Base-by-base conservation (phyloP, 176 grass and related monocot genomes). In the Oryza brachyantha region DNA sequence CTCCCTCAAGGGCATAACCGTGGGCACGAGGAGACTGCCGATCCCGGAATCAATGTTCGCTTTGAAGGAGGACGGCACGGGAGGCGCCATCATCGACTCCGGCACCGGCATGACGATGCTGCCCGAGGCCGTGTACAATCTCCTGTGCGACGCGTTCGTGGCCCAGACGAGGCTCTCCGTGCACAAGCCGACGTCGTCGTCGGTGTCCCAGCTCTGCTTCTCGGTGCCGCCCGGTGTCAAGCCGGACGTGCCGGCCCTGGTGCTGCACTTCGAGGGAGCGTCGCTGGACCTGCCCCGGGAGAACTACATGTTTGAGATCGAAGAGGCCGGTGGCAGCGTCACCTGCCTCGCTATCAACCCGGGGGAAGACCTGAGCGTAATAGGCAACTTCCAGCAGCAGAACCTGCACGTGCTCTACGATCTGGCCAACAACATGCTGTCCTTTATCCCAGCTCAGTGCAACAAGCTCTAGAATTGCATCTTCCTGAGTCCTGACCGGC, bases 371-470 rank as follows among this genome's bases (percentile, higher is more conserved):
- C 17, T 72, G 29, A 72, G 81, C 3, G 46, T 92, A 3, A 75
- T 96, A 17, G 89, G 93, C 37, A 92, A 90, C 77, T 90, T 78
- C n/a, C 93, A 96, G 38, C 89, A 96, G 62, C 89, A 96, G 50
- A 90, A 90, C 64, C 54, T 90, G 67, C 83, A 92, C 32, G 84
- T 96, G 5, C 76, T 96, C 14, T 90, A 88, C 68, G 87, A 92
- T 74, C 61, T 90, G 70, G 63, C 60, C 34, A 74, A 73, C 10
- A 67, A 81, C 48, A 70, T 17, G 66, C 21, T 90, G 39, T 90
- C 87, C 0, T 92, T 92, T 17, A 70, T 79, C 13, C 89, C 81
- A 21, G 75, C 84, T 22, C 78, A 31, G 21, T 90, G 93, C 29
- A 54, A 86, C 76, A 50, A 13, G 46, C 39, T 94, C 13, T 73